Base-by-base conservation (phyloP, 1,284 basidiomycete genomes). In the Sanguinoderma infundibulare region DNA sequence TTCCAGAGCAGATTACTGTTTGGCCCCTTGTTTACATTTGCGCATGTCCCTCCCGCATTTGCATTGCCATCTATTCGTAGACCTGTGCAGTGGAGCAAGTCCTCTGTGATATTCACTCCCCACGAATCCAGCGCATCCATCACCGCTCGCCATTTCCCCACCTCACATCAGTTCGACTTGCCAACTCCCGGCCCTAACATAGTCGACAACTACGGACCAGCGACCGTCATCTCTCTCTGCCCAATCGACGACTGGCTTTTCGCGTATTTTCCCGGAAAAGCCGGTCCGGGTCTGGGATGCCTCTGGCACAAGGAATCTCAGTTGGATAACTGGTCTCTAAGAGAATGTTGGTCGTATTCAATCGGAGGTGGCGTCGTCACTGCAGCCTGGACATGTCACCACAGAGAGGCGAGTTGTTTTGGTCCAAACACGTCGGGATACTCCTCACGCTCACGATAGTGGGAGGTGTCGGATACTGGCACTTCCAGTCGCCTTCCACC, bases 11-110 rank as follows among this genome's bases (percentile, higher is more conserved):
- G 38, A 35, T 14, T 30, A 9, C 9, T 5, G 22, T 34, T 5
- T 3, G 38, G 3, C 6, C 49, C 26, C 24, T 40, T 14, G 34
- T 30, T 28, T 20, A 47, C 20, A 14, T 42, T 24, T 15, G 2
- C 28, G 32, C 15, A 46, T 14, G 42, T 26, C 15, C 22, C 17
- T 14, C 4, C 28, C 34, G n/a, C 3, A 24, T 35, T 5, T 10
- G 30, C 39, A 24, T 42, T 12, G 34, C 30, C 22, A 14, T 20
- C 17, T 26, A 59, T 50, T 35, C 57, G 30, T 59, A 92, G 91
- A 66, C 89, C 90, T 2, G 67, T 91, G 9, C 83, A 81, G 67
- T 92, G 91, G 90, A 86, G 89, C 0, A 77, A 77, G 38, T 85
- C 86, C 1, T 90, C 87, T 20, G 78, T 85, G 15, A 84, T 92